These are phyloP conservation scores for Melastoma malabathricum DNA, from an alignment of 345 rosid species.

Conservation along the genomic window DNA sequence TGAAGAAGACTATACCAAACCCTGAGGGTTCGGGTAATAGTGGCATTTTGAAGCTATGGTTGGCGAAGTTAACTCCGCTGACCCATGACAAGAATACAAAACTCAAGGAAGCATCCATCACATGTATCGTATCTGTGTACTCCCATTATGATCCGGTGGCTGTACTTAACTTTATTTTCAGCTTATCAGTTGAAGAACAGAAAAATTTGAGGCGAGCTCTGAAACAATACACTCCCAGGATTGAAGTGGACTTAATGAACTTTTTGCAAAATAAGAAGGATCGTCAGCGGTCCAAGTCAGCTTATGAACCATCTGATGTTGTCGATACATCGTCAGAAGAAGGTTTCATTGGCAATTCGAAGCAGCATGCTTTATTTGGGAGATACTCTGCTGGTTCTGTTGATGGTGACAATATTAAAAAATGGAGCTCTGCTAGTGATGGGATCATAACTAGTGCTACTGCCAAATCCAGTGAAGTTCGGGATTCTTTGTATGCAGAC, in stretches of 20 bases:
- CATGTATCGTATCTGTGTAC: conserved; percentile 88
- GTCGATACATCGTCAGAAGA: conserved; percentile 95
- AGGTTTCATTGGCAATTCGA: conserved; percentile 50
- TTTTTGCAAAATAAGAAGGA: conserved; percentile 92
- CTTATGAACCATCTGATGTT: conserved; percentile 75
- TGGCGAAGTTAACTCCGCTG: conserved; percentile 77
- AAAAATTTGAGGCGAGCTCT: conserved; percentile 86
- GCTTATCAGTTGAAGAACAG: conserved; percentile 93
- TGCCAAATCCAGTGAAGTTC: conserved; percentile 46
- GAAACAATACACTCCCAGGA: conserved; percentile 89
- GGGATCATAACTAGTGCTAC: conserved; percentile 29
- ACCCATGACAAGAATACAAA: conserved; percentile 87
- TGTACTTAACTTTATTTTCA: conserved; percentile 85
- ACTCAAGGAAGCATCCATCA: conserved; percentile 85
- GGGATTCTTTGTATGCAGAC: conserved; percentile 54
- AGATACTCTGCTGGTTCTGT: conserved; percentile 70
- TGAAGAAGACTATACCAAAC: conserved; percentile 67
- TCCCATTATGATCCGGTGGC: conserved; percentile 75
- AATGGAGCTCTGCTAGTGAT: conserved; percentile 80
- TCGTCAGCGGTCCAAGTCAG: conserved; percentile 69
- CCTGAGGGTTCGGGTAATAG: conserved; percentile 69
- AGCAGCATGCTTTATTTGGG: conserved; percentile 63
- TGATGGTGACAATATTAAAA: conserved; percentile 71
- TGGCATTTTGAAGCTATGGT: conserved; percentile 92
- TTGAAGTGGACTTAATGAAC: conserved; percentile 95